Base-by-base conservation (phyloP, 78 protist species). In the Mastigamoeba balamuthi region DNA sequence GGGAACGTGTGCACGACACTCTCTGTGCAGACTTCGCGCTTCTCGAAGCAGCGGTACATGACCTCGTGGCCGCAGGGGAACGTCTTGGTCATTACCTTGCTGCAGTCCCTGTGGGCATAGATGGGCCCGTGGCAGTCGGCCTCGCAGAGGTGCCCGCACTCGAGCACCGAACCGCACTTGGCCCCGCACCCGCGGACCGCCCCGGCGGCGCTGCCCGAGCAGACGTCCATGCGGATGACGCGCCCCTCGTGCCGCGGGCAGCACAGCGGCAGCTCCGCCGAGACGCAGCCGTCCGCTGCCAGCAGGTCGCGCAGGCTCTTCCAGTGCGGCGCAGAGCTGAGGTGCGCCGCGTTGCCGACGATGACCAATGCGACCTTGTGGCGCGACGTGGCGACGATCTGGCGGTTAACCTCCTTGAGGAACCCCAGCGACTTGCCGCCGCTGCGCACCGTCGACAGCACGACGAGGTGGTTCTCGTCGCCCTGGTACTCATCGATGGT, bases 401-500 rank as follows among this genome's bases (percentile, higher is more conserved):
- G 29, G n/a, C 89, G 67, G 44, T 85, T 75, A 27, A 35, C 76
- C 2, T 73, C 43, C 1, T 17, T 1, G 58, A 80, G 17, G 66
- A 83, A 83, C 6, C 89, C 89, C 17, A 68, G 6, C n/a, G n/a
- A n/a, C n/a, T n/a, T n/a, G 38, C 5, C 1, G 58, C 72, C 76
- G 69, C 75, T 40, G 44, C 90, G 82, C 23, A 78, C 83, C 29
- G 43, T 36, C 4, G 90, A 79, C 39, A 84, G 69, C 6, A 86
- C 30, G 4, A 86, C 52, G 35, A 86, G 1, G 33, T 75, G 68
- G 63, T n/a, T 39, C 74, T 86, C 90, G 43, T 83, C 86, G 28
- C 90, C 90, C 30, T 82, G 87, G 77, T 27, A 82, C 35, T 74
- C 44, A 33, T 82, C 87, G 8, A 77, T 10, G 6, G 87, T 77